phyloP scores from a whole-genome alignment of 768 basidiomycete species.

The Jaapia argillacea region DNA sequence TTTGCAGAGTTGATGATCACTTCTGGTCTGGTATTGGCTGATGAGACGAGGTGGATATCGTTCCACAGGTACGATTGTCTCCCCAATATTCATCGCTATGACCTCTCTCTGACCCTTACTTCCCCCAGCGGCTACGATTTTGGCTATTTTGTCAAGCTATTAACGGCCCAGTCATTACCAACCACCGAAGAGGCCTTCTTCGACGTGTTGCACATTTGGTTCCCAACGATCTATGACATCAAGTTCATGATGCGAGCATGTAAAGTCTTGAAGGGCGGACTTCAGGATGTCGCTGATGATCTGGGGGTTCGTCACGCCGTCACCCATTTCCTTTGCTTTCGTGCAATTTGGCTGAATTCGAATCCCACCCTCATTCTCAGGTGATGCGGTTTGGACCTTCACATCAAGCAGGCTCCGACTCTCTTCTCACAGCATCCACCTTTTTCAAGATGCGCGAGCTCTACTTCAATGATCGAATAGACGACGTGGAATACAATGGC shows the following conservation, averaged over 20 bases:
- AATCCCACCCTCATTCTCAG: slow-evolving; percentile 27
- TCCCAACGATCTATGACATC: slow-evolving; percentile 95
- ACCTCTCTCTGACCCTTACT: not conserved
- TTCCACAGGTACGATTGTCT: slow-evolving; percentile 77
- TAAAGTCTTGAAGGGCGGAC: slow-evolving; percentile 73
- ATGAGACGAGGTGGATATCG: slow-evolving; percentile 92
- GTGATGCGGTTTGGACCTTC: slow-evolving; percentile 83
- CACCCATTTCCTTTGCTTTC: not conserved
- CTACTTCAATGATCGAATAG: slow-evolving; percentile 86
- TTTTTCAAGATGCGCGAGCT: slow-evolving; percentile 95
- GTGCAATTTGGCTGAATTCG: slow-evolving; percentile 1
- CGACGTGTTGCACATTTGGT: slow-evolving; percentile 80
- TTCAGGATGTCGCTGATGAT: slow-evolving; percentile 95
- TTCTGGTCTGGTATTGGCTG: slow-evolving; percentile 81
- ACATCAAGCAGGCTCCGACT: slow-evolving; percentile 97
- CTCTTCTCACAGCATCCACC: slow-evolving; percentile 82
- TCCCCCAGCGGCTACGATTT: slow-evolving; percentile 89
- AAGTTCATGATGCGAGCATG: slow-evolving; percentile 90
- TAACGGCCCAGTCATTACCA: slow-evolving; percentile 80
- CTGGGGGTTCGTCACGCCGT: slow-evolving; percentile 60
- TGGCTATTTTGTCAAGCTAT: slow-evolving; percentile 93
- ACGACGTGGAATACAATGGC: slow-evolving; percentile 74
- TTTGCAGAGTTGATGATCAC: slow-evolving; percentile 98
- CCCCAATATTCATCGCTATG: not conserved
- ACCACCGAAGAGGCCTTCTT: slow-evolving; percentile 88